Evolutionary conservation across 139 green algal species (phyloP), one percentile per base, ranked within the genome.

Genomic region (Tetradesmus lagerheimii): DNA sequence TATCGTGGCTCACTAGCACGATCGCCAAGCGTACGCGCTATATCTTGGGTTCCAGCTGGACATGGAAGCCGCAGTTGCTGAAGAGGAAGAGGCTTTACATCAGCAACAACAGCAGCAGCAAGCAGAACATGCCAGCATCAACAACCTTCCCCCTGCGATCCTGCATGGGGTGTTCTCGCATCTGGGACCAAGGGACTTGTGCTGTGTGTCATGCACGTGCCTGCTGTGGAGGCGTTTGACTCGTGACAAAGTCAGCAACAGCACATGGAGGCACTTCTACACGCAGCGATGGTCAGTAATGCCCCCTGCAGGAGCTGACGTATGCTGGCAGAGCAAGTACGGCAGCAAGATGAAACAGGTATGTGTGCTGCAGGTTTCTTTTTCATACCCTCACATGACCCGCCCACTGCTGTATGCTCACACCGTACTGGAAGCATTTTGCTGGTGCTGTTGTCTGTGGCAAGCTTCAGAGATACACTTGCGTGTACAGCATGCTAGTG

Each of bases 201-300:
- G 67, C n/a, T 78, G 67, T 29, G 37, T 23, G n/a, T 84, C 78
- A 84, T 43, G 27, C 38, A 84, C 38, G 6, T 94, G 62, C 83
- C 87, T 37, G 37, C 80, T 12, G 67, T 95, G 93, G 93, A 67
- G 84, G 12, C 71, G 67, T 1, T 75, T 94, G n/a, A 93, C 64
- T 8, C 57, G 31, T 2, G 90, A 93, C 39, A 78, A 75, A 14
- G 90, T 66, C 23, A 57, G 64, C 16, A 86, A 91, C 57, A 39
- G 2, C 31, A 38, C 37, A n/a, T 95, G 93, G 93, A 85, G 88
- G 12, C 41, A 62, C 29, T 93, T 95, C 47, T 95, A 95, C 79
- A 75, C 84, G 2, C 27, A 39, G 1, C 76, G 93, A 4, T 95
- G 92, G 92, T 88, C 20, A 80, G 87, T 87, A 8, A 71, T 38